Evolutionary conservation across 2,329 filamentous ascomycete species (phyloP).

Genomic region (Fusarium pseudocircinatum): DNA sequence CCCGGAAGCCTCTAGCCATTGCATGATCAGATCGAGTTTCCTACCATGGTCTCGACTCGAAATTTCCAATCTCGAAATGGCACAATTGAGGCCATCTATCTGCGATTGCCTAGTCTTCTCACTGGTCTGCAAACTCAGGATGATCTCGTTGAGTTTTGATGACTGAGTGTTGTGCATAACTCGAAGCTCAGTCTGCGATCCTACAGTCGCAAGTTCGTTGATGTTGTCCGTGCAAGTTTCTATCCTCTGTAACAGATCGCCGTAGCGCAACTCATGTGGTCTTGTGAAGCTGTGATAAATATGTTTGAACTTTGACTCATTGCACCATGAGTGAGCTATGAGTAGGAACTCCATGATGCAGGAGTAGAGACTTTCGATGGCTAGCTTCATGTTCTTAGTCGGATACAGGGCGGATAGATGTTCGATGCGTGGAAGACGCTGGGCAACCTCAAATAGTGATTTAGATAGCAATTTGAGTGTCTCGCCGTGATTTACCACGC

Average conservation of each 20-base stretch:
- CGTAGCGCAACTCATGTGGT: background rate
- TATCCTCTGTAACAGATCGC: background rate
- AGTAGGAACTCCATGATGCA: constrained; percentile 9
- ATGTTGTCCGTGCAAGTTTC: background rate
- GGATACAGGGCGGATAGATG: background rate
- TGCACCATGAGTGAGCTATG: constrained; percentile 2
- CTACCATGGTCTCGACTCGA: background rate
- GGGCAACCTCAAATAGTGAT: background rate
- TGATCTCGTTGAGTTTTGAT: background rate
- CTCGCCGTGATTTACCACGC: background rate
- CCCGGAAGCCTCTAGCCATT: background rate
- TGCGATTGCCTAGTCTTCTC: background rate
- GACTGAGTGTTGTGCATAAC: background rate
- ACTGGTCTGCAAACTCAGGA: background rate
- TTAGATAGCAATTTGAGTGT: background rate
- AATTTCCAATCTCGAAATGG: background rate
- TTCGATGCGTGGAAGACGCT: background rate
- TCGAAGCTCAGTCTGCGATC: background rate
- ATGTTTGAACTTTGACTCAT: constrained; percentile 8
- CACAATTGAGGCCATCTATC: background rate
- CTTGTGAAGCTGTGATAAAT: constrained; percentile 11
- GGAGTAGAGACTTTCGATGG: background rate
- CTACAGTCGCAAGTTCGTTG: background rate
- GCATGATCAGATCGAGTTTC: background rate
- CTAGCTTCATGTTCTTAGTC: background rate